Percentiles rank a stretch among this genome's conserved stretches.
phyloP scores from a whole-genome alignment of 2,329 filamentous ascomycete genomes.

The Pseudogymnoascus sp. region DNA sequence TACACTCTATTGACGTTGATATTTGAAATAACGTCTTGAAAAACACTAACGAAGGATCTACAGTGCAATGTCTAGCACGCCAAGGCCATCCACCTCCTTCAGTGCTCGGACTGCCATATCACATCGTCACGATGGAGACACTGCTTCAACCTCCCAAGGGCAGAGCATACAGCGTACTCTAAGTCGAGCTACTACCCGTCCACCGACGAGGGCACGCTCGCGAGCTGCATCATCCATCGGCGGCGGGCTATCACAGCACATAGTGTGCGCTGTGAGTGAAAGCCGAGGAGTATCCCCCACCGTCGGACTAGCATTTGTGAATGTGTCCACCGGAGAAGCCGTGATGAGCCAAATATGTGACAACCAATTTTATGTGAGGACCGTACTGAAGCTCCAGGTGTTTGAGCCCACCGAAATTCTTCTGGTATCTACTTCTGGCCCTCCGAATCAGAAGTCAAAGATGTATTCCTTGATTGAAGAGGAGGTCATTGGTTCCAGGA shows the following conservation, averaged over 20 bases:
- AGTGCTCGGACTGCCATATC: conserved; percentile 20
- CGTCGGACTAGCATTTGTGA: conserved; percentile 81
- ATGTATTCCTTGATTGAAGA: conserved; percentile 69
- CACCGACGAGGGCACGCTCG: conserved; percentile 27
- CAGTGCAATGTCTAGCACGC: not conserved
- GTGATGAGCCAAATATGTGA: conserved; percentile 88
- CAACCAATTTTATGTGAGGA: conserved; percentile 84
- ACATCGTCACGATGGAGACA: conserved; percentile 24
- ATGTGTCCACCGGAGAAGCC: conserved; percentile 76
- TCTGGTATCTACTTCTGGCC: conserved; percentile 63
- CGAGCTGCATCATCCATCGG: conserved; percentile 32
- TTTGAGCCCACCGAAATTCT: conserved; percentile 75
- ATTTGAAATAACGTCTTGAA: not conserved
- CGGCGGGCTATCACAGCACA: conserved; percentile 53
- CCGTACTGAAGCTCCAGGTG: conserved; percentile 77
- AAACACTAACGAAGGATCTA: not conserved
- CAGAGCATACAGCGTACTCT: conserved; percentile 24
- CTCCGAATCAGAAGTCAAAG: conserved; percentile 62
- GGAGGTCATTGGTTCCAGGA: conserved; percentile 55
- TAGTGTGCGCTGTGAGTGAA: conserved; percentile 85
- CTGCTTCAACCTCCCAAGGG: conserved; percentile 27
- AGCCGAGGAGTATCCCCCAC: conserved; percentile 80
- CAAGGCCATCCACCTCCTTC: conserved; percentile 20
- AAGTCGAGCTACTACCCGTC: conserved; percentile 26
- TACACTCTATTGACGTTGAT: not conserved